Percentiles rank a stretch among this genome's conserved stretches.
Evolutionary conservation across 345 rosid genomes (phyloP).

Genomic region (Citrus inodora): DNA sequence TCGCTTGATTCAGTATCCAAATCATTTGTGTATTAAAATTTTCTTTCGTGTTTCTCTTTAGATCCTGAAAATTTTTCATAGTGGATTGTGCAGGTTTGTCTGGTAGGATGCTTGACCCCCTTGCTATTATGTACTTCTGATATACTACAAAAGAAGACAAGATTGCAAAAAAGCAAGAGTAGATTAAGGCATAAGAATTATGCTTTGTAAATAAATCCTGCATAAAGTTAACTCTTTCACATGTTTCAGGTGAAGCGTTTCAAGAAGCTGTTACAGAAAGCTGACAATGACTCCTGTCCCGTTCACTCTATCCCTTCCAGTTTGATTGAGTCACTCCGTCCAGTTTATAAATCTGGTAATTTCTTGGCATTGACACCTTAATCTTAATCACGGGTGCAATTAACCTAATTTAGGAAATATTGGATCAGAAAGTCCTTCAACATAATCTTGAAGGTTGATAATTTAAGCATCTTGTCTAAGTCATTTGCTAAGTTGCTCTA

Average conservation of each 20-base stretch:
- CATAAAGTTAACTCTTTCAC: neutral
- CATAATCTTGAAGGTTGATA: neutral
- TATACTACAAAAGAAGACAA: neutral
- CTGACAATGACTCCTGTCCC: conserved; percentile 59
- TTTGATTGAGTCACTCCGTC: conserved; percentile 47
- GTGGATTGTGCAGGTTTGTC: neutral
- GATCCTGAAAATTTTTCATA: neutral
- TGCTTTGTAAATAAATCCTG: neutral
- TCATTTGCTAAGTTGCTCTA: neutral
- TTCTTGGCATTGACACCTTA: conserved; percentile 10
- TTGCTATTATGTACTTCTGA: neutral
- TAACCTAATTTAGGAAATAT: neutral
- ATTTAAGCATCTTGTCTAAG: neutral
- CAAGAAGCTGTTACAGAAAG: conserved; percentile 67
- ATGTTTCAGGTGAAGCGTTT: conserved; percentile 73
- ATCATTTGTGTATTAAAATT: neutral
- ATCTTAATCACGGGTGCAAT: neutral
- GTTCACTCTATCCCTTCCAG: conserved; percentile 41
- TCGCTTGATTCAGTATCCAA: neutral
- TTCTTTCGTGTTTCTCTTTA: neutral
- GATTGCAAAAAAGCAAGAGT: neutral
- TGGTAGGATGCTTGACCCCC: neutral
- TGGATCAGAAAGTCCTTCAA: neutral
- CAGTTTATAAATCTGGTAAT: conserved; percentile 62
- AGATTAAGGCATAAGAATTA: neutral